Evolutionary conservation across 1,284 basidiomycete species (phyloP), one percentile per base, ranked within the genome.

Genomic region (Chalciporus sp.): DNA sequence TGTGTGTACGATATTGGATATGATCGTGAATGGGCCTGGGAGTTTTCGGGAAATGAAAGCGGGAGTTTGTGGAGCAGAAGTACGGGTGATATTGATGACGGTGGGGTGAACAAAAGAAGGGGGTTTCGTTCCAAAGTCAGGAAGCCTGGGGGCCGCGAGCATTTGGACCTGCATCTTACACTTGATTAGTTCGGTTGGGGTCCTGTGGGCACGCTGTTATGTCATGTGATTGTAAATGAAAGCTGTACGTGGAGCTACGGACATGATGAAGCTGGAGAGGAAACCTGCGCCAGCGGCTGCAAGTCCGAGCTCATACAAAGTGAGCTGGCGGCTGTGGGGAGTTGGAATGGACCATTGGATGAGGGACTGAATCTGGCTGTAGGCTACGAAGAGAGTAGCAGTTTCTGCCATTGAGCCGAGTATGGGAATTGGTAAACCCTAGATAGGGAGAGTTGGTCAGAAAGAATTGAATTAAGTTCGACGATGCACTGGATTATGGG

Each of bases 161-260:
- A 92, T 91, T 72, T 95, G 92, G 4, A 95, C 93, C 75, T 96
- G 93, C 93, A 95, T 95, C 67, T 93, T 90, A 72, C 93, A 95
- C 76, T 96, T 96, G 62, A 96, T 84, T 53, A 94, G 85, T 71
- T 96, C 94, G 58, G 95, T 88, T 1, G 93, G 94, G 1, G 93
- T 95, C 48, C 89, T 91, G 61, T 20, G 35, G 40, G 45, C 52
- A 52, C 40, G 47, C 41, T 23, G 28, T 53, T 19, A 42, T 10
- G 20, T 41, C 31, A 50, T 53, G 46, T 12, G 33, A 31, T 19
- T 33, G 42, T 40, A n/a, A 45, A 47, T 48, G 16, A 55, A 17
- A 19, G 11, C 39, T 42, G 19, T 42, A 35, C 23, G 2, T 44
- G 39, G 6, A 42, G 51, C 31, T 4, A 81, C 85, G 64, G 61